A percentile compares a stretch with the other conserved stretches of the same genome.
Conservation (phyloP, 495 filamentous ascomycete genomes). For the Neurospora cerealis region DNA sequence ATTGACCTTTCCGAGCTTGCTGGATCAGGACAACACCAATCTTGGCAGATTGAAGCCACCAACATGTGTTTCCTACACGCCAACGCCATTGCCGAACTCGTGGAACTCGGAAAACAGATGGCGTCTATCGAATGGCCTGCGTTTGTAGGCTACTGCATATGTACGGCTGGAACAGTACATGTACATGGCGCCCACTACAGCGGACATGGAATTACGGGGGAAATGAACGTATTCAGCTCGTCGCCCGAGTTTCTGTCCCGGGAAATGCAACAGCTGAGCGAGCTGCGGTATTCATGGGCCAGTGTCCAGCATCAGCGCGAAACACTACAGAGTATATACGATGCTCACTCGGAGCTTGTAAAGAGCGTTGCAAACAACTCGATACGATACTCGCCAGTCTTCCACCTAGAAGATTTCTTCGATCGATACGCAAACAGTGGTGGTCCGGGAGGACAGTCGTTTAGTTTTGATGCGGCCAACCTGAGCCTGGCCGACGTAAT, state of each 20-base stretch:
- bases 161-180: constrained; percentile 74
- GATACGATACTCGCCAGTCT: constrained; percentile 61
- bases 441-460: constrained; percentile 28
- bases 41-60: constrained; percentile 83
- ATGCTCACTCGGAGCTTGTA: constrained; percentile 62
- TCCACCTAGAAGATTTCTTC: constrained; percentile 79
- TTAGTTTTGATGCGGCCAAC: constrained; percentile 42
- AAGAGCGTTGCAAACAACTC: constrained; percentile 50
- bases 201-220: constrained; percentile 50
- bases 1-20: constrained; percentile 71
- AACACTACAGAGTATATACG: constrained; percentile 62
- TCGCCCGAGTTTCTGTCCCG: constrained; percentile 63
- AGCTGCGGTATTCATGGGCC: constrained; percentile 63
- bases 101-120: constrained; percentile 59
- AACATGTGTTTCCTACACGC: constrained; percentile 81
- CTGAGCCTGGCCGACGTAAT: constrained; percentile 43
- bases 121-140: constrained; percentile 70
- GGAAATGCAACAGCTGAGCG: constrained; percentile 68
- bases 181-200: constrained; percentile 76
- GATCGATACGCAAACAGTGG: constrained; percentile 55
- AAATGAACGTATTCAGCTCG: constrained; percentile 35
- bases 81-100: constrained; percentile 75
- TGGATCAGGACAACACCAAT: constrained; percentile 72
- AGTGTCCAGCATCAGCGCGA: constrained; percentile 72
- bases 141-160: constrained; percentile 74